Conservation (phyloP, 768 basidiomycete species). For the Hygrocybe coccinea region DNA sequence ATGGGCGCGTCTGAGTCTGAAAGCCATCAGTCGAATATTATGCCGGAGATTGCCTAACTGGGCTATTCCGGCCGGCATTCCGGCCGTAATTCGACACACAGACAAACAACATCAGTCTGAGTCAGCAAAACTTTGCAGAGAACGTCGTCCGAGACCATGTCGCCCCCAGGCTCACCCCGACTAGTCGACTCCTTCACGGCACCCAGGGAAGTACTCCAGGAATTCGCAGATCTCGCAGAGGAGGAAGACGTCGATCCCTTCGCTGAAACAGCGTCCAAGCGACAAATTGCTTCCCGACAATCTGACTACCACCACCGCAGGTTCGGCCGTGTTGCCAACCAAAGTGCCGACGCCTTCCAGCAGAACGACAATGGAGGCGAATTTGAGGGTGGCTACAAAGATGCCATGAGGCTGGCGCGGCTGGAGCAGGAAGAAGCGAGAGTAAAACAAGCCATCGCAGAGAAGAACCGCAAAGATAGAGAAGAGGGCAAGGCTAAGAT, state of each 20-base stretch:
- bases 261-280: slow-evolving; percentile 86
- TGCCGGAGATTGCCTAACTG: background rate
- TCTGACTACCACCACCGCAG: slow-evolving; percentile 92
- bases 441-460: slow-evolving; percentile 80
- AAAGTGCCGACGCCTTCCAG: slow-evolving; percentile 75
- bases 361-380: slow-evolving; percentile 62
- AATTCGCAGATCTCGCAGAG: slow-evolving; percentile 90
- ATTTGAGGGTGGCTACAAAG: slow-evolving; percentile 87
- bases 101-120: no score
- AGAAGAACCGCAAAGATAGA: slow-evolving; percentile 74
- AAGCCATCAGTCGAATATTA: background rate
- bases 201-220: slow-evolving; percentile 88
- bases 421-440: slow-evolving; percentile 91
- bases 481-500: slow-evolving; percentile 73
- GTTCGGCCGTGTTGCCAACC: slow-evolving; percentile 78
- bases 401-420: slow-evolving; percentile 86
- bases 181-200: slow-evolving; percentile 89
- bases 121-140: no score
- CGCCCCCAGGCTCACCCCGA: slow-evolving; percentile 58
- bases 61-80: no score
- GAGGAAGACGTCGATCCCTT: slow-evolving; percentile 90
- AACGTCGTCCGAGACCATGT: no score
- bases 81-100: no score
- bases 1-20: background rate
- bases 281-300: slow-evolving; percentile 90